Evolutionary conservation across 495 filamentous ascomycete species (phyloP).

Genomic region (Penicillium waksmanii): DNA sequence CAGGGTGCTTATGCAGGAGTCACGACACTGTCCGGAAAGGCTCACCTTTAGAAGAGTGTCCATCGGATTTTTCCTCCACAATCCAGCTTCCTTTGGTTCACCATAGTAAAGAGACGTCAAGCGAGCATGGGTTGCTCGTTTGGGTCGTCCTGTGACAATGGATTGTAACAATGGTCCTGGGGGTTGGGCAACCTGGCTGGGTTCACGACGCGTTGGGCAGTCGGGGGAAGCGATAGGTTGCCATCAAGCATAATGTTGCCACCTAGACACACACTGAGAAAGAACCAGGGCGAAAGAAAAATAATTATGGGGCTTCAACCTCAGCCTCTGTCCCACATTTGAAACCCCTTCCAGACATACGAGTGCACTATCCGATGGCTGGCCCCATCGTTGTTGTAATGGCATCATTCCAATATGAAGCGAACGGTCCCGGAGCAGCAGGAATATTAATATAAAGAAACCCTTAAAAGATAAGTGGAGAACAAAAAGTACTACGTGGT

Average conservation of each 20-base stretch:
- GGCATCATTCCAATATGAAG: not conserved
- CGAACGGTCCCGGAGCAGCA: not conserved
- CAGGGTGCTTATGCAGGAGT: slow-evolving; percentile 48
- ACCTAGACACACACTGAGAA: not conserved
- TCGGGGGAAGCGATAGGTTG: slow-evolving; percentile 13
- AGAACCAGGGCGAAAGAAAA: not conserved
- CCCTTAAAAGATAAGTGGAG: too few species aligned
- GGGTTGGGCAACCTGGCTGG: slow-evolving; percentile 19
- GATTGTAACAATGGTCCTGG: slow-evolving; percentile 12
- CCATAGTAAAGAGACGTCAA: slow-evolving; percentile 12
- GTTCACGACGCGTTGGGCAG: slow-evolving; percentile 21
- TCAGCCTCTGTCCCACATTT: slow-evolving; percentile 22
- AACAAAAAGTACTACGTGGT: slow-evolving; percentile 5
- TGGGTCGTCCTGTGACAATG: slow-evolving; percentile 22
- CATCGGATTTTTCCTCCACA: slow-evolving; percentile 3
- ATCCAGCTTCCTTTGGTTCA: not conserved
- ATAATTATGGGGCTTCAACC: slow-evolving; percentile 9
- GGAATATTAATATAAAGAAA: not conserved
- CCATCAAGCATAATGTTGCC: not conserved
- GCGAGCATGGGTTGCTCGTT: slow-evolving; percentile 13
- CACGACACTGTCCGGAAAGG: slow-evolving; percentile 20
- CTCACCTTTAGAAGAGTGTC: not conserved
- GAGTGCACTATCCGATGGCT: slow-evolving; percentile 4
- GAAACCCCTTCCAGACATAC: slow-evolving; percentile 14
- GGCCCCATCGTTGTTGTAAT: not conserved